Conservation (phyloP, 2,329 filamentous ascomycete species). For the Pestalotiopsis sp. region DNA sequence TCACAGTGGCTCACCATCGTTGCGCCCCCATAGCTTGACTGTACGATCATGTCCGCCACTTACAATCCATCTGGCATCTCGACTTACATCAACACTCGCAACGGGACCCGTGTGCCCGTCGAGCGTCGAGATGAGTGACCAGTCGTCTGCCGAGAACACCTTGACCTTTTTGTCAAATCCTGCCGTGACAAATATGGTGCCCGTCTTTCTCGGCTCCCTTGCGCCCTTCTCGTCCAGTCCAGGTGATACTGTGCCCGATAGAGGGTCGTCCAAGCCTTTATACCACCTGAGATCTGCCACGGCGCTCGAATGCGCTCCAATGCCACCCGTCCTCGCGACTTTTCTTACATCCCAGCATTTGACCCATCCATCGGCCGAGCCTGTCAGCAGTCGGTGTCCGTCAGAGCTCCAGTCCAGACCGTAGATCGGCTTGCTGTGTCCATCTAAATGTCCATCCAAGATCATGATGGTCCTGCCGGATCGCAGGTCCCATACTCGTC, state of each 20-base stretch:
- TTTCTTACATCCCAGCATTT: slow-evolving; percentile 98
- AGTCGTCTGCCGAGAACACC: slow-evolving; percentile 95
- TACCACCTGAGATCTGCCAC: slow-evolving; percentile 95
- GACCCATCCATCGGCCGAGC: slow-evolving; percentile 91
- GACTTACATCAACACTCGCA: slow-evolving; percentile 84
- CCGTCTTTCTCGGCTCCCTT: slow-evolving; percentile 77
- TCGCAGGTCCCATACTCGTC: slow-evolving; percentile 91
- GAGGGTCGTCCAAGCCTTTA: slow-evolving; percentile 79
- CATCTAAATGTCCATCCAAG: slow-evolving; percentile 81
- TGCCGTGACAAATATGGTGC: slow-evolving; percentile 87
- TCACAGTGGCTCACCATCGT: slow-evolving; percentile 65
- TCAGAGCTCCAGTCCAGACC: slow-evolving; percentile 91
- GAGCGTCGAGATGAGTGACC: slow-evolving; percentile 84
- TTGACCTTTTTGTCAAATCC: slow-evolving; percentile 97
- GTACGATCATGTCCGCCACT: slow-evolving; percentile 94
- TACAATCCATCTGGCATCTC: slow-evolving; percentile 88
- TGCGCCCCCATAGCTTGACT: slow-evolving; percentile 93
- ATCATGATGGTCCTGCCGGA: slow-evolving; percentile 96
- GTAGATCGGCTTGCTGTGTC: slow-evolving; percentile 87
- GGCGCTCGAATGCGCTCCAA: slow-evolving; percentile 88
- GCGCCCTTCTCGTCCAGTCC: slow-evolving; percentile 67
- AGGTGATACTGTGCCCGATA: slow-evolving; percentile 59
- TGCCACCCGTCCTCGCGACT: slow-evolving; percentile 79
- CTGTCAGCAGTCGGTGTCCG: slow-evolving; percentile 89
- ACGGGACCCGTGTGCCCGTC: slow-evolving; percentile 93